phyloP scores from a whole-genome alignment of 2,329 filamentous ascomycete genomes.

The Aspergillus amoenus region DNA sequence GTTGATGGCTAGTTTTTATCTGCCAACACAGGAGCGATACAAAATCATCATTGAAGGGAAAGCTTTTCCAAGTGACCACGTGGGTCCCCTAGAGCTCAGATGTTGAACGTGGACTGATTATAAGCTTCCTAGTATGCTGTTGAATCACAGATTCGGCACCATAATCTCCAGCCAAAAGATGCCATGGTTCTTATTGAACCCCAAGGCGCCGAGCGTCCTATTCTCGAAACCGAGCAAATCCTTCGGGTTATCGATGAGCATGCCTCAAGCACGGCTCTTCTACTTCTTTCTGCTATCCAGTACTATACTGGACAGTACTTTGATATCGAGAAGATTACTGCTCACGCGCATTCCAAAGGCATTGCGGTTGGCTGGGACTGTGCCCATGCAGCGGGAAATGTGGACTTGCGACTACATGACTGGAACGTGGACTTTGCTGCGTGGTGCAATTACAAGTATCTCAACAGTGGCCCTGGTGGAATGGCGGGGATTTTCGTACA shows the following conservation, averaged over 20 bases:
- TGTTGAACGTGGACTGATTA: conserved; percentile 6
- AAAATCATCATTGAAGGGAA: conserved; percentile 89
- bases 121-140: conserved; percentile 65
- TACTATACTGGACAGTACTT: conserved; percentile 91
- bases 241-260: conserved; percentile 72
- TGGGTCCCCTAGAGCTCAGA: conserved; percentile 37
- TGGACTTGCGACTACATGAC: conserved; percentile 74
- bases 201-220: conserved; percentile 50
- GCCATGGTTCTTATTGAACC: conserved; percentile 75
- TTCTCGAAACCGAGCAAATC: conserved; percentile 70
- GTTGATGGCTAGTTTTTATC: conserved; percentile 81
- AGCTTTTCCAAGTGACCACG: conserved; percentile 84
- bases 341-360: conserved; percentile 68
- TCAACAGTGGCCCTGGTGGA: conserved; percentile 79
- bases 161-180: conserved; percentile 64
- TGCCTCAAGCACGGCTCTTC: conserved; percentile 68
- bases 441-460: conserved; percentile 95
- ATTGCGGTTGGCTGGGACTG: conserved; percentile 84
- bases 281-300: conserved; percentile 83
- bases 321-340: conserved; percentile 77
- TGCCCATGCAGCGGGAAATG: conserved; percentile 82
- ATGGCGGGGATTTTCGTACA: conserved; percentile 83
- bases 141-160: conserved; percentile 74
- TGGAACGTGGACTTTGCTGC: conserved; percentile 90
- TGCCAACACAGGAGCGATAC: conserved; percentile 62